These are phyloP conservation scores for Lipomyces starkeyi DNA, from an alignment of 805 yeast genomes.

Conservation along the genomic window DNA sequence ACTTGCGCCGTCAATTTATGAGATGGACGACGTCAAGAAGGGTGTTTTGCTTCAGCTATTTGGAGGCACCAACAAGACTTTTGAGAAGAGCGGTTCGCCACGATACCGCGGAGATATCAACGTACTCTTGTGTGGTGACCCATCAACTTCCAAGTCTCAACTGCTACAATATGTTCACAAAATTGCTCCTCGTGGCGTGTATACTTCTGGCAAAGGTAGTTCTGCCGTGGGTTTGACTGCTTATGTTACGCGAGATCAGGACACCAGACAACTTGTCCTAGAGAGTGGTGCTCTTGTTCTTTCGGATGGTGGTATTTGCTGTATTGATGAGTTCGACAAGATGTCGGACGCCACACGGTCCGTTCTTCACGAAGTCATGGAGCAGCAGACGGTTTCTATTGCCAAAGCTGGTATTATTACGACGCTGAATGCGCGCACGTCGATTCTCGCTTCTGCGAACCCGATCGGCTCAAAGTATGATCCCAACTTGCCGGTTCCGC, in stretches of 20 bases:
- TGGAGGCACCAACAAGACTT: conserved; percentile 92
- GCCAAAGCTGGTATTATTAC: conserved; percentile 99
- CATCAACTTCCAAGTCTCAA: conserved; percentile 97
- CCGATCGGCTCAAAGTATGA: conserved; percentile 96
- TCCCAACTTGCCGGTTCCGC: conserved; percentile 92
- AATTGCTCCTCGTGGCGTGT: conserved; percentile 97
- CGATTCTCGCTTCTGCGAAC: conserved; percentile 94
- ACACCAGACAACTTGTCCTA: conserved; percentile 88
- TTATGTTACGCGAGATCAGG: conserved; percentile 91
- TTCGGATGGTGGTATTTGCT: conserved; percentile 98
- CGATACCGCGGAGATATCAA: conserved; percentile 95
- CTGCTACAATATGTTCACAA: conserved; percentile 92
- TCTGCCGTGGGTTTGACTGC: conserved; percentile 99
- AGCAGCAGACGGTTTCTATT: conserved; percentile 96
- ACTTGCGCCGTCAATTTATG: conserved; percentile 95
- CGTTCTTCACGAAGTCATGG: conserved; percentile 98
- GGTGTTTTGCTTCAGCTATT: conserved; percentile 91
- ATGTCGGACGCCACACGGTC: conserved; percentile 95
- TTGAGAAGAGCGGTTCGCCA: conserved; percentile 79
- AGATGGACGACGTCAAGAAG: conserved; percentile 95
- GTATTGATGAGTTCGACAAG: conserved; percentile 98
- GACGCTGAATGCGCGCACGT: conserved; percentile 93
- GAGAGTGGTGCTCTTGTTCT: conserved; percentile 96
- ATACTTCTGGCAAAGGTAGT: conserved; percentile 98
- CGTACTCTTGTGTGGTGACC: conserved; percentile 93